Evolutionary conservation across 768 basidiomycete species (phyloP).

Genomic region (Suillus hirtellus): DNA sequence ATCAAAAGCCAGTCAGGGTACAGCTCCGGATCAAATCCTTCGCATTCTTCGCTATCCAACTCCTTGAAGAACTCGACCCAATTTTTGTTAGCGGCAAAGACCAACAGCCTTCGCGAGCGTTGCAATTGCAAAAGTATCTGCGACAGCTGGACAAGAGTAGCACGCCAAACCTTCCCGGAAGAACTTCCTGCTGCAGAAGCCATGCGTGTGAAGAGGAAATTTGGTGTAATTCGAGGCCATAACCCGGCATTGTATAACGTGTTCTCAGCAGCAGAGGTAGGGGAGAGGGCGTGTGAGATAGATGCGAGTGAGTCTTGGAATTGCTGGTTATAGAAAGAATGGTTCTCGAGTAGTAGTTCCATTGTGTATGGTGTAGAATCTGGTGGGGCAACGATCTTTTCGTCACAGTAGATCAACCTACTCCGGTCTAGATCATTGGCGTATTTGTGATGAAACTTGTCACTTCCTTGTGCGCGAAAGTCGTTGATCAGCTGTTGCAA

Average conservation of each 20-base stretch:
- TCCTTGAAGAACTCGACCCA: slow-evolving; percentile 13
- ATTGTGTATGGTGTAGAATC: background rate
- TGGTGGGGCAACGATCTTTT: background rate
- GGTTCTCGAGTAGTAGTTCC: background rate
- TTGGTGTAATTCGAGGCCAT: slow-evolving; percentile 35
- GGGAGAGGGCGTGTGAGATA: background rate
- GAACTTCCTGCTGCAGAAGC: slow-evolving; percentile 13
- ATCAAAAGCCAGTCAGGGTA: slow-evolving; percentile 16
- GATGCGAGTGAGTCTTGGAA: background rate
- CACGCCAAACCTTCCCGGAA: slow-evolving; percentile 25
- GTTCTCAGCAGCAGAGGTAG: background rate
- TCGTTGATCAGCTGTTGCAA: slow-evolving; percentile 14
- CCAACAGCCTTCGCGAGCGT: slow-evolving; percentile 32
- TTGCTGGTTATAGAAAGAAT: background rate
- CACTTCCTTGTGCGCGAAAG: background rate
- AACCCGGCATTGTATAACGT: slow-evolving; percentile 15
- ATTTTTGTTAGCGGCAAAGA: slow-evolving; percentile 17
- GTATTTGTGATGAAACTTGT: slow-evolving; percentile 17
- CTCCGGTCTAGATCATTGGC: slow-evolving; percentile 14
- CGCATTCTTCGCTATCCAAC: slow-evolving; percentile 10
- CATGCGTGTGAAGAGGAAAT: slow-evolving; percentile 28
- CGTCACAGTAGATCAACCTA: background rate
- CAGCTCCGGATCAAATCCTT: slow-evolving; percentile 1
- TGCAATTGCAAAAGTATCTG: slow-evolving; percentile 32
- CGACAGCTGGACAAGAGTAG: slow-evolving; percentile 27